Evolutionary conservation across 768 basidiomycete genomes (phyloP).

Genomic region (Lactarius hengduanensis): DNA sequence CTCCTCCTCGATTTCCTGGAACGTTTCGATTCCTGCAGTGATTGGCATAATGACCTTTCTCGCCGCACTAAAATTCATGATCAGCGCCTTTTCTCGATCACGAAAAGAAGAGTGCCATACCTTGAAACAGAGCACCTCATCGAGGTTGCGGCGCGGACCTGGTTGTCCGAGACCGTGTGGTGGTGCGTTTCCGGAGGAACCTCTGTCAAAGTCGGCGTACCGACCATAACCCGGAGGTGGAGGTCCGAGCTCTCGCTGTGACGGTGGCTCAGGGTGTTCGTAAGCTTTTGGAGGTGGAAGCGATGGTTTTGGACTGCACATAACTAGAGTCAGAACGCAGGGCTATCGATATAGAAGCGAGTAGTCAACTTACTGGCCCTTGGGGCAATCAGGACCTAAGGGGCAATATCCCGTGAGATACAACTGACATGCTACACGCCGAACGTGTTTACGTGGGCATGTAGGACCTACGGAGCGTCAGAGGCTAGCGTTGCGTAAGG

Average conservation of each 20-base stretch:
- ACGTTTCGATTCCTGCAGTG: slow-evolving; percentile 89
- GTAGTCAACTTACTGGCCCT: slow-evolving; percentile 72
- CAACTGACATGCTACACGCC: slow-evolving; percentile 84
- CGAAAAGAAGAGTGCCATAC: slow-evolving; percentile 39
- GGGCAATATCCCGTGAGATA: slow-evolving; percentile 95
- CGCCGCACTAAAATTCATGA: slow-evolving; percentile 61
- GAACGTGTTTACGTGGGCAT: slow-evolving; percentile 91
- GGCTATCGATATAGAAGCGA: neutral
- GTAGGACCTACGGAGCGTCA: slow-evolving; percentile 57
- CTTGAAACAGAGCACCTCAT: slow-evolving; percentile 88
- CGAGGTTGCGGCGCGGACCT: slow-evolving; percentile 65
- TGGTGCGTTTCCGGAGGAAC: slow-evolving; percentile 39
- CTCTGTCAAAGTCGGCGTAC: slow-evolving; percentile 73
- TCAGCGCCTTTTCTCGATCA: slow-evolving; percentile 16
- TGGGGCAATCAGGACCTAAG: slow-evolving; percentile 80
- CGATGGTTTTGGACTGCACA: slow-evolving; percentile 69
- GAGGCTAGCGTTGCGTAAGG: slow-evolving; percentile 14
- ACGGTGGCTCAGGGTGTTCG: slow-evolving; percentile 71
- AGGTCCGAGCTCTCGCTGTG: slow-evolving; percentile 78
- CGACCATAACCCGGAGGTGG: slow-evolving; percentile 91
- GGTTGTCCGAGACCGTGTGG: slow-evolving; percentile 36
- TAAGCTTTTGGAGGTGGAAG: slow-evolving; percentile 71
- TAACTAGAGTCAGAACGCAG: slow-evolving; percentile 17
- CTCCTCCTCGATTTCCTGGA: slow-evolving; percentile 86
- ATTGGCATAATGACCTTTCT: slow-evolving; percentile 94